Conservation (phyloP, 257 asterid genomes). For the Gentiana macrophylla region DNA sequence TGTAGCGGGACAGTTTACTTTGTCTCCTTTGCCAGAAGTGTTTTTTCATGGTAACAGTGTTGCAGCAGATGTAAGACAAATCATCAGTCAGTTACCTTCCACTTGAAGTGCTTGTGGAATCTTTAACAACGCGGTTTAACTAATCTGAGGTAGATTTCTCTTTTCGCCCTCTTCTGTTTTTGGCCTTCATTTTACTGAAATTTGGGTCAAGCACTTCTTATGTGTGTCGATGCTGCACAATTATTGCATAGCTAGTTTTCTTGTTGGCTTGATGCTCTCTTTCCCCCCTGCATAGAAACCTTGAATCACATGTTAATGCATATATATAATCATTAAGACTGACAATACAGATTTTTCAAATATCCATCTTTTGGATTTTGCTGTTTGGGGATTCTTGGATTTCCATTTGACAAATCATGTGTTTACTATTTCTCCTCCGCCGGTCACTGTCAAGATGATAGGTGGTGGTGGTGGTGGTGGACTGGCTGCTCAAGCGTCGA, state of each 20-base stretch:
- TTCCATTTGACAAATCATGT: too few relatives aligned
- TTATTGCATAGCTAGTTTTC: not conserved
- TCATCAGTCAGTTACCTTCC: slow-evolving; percentile 4
- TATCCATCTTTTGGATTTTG: too few relatives aligned
- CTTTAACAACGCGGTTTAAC: slow-evolving; percentile 6
- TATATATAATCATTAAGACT: too few relatives aligned
- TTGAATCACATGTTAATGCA: too few relatives aligned
- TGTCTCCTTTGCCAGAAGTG: slow-evolving; percentile 10
- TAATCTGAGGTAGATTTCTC: slow-evolving; percentile 16
- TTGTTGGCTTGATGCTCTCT: not conserved
- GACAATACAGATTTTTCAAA: too few relatives aligned
- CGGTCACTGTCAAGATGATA: too few relatives aligned
- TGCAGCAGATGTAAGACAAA: slow-evolving; percentile 10
- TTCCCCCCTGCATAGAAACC: not conserved
- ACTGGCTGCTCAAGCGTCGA: too few relatives aligned
- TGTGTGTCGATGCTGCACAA: not conserved
- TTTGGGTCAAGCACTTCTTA: not conserved
- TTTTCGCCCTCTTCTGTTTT: not conserved
- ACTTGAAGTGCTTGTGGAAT: slow-evolving; percentile 13
- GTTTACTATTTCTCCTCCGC: too few relatives aligned
- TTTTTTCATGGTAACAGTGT: slow-evolving; percentile 6
- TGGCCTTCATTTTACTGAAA: not conserved
- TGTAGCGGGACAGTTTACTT: slow-evolving; percentile 10
- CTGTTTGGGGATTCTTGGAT: too few relatives aligned
- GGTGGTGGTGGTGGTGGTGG: too few relatives aligned